Evolutionary conservation across 257 asterid genomes (phyloP).

Genomic region (Solanum neorickii): DNA sequence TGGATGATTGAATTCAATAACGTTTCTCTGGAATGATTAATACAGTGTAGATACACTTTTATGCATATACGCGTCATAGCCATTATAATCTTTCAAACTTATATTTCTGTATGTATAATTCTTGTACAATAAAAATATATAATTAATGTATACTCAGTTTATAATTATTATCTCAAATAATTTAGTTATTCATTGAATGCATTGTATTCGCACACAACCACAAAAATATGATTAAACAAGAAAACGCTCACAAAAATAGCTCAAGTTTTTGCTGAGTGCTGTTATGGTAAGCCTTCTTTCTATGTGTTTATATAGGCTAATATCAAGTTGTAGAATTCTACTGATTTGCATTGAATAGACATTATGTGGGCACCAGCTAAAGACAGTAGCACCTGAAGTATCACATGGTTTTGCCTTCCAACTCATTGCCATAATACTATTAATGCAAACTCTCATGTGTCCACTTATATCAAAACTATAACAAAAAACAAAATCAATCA

Average conservation of each 20-base stretch:
- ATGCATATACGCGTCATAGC: too few relatives aligned
- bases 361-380: neutral
- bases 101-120: too few relatives aligned
- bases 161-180: too few relatives aligned
- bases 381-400: neutral
- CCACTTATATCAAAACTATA: neutral
- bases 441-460: neutral
- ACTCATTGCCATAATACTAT: neutral
- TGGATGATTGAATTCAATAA: slow-evolving; percentile 25
- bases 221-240: too few relatives aligned
- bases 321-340: neutral
- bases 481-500: neutral
- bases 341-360: neutral
- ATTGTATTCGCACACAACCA: too few relatives aligned
- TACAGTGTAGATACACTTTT: too few relatives aligned
- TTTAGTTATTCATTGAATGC: too few relatives aligned
- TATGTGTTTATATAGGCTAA: neutral
- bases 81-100: too few relatives aligned
- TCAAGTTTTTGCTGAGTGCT: neutral
- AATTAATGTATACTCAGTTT: too few relatives aligned
- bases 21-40: too few relatives aligned
- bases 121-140: too few relatives aligned
- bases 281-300: neutral
- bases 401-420: slow-evolving; percentile 2
- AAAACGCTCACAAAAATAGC: too few relatives aligned